A percentile compares a stretch with the other conserved stretches of the same genome.
Conservation (phyloP, 306 rosid genomes). For the Oxytropis ochrocephala region DNA sequence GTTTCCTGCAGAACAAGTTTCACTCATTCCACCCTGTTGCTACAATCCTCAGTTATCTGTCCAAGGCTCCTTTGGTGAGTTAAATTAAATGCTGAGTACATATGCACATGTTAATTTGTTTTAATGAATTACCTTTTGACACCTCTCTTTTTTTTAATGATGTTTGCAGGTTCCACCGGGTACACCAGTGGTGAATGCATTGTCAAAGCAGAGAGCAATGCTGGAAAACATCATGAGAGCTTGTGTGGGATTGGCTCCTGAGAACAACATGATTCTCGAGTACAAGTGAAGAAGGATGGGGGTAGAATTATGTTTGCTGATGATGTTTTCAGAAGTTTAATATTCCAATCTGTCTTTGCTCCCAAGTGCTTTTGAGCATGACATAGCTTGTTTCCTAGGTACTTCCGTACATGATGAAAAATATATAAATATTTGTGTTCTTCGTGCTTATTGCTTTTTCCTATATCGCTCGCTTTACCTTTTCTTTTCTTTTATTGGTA, state of each 20-base stretch:
- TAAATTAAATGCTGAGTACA: too few species aligned
- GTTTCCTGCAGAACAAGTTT: conserved; percentile 64
- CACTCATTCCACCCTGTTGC: conserved; percentile 99
- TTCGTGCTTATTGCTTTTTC: neutral
- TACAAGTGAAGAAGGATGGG: conserved; percentile 72
- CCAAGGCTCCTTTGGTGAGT: conserved; percentile 97
- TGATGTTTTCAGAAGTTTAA: conserved; percentile 19
- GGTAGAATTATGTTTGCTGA: conserved; percentile 19
- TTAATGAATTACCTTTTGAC: too few species aligned
- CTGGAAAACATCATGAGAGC: conserved; percentile 95
- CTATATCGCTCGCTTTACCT: neutral
- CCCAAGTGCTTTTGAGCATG: conserved; percentile 24
- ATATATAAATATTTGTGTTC: conserved; percentile 11
- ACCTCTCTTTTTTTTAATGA: neutral
- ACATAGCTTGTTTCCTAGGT: conserved; percentile 30
- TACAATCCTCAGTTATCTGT: conserved; percentile 87
- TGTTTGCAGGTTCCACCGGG: conserved; percentile 84
- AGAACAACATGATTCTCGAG: conserved; percentile 97
- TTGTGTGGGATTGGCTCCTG: conserved; percentile 97
- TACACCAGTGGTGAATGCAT: conserved; percentile 96
- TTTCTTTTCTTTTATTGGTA: neutral
- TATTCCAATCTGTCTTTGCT: conserved; percentile 10
- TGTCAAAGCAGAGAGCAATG: conserved; percentile 97
- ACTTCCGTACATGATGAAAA: neutral
- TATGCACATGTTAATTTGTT: neutral